These are phyloP conservation scores for Bretschneidera sinensis DNA, from an alignment of 345 rosid species.

Conservation along the genomic window DNA sequence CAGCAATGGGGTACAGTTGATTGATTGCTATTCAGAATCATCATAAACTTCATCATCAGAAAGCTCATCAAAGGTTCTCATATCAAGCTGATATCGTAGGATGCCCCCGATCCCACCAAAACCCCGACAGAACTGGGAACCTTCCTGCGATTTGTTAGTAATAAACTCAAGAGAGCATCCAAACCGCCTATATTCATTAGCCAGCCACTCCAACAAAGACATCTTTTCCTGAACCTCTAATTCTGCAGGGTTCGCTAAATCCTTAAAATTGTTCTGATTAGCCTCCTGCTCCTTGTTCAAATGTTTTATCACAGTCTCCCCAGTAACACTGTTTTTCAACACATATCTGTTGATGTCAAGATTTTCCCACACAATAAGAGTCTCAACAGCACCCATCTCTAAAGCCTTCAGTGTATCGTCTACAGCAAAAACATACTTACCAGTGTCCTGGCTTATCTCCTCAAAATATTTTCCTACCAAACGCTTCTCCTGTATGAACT, in stretches of 20 bases:
- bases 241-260: slow-evolving; percentile 34
- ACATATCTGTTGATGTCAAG: slow-evolving; percentile 46
- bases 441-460: slow-evolving; percentile 75
- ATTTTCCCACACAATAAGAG: slow-evolving; percentile 68
- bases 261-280: slow-evolving; percentile 43
- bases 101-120: too few species aligned
- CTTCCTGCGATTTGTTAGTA: slow-evolving; percentile 69
- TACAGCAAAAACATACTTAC: slow-evolving; percentile 64
- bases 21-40: slow-evolving; percentile 73
- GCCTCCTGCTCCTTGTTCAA: slow-evolving; percentile 56
- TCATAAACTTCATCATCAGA: slow-evolving; percentile 44
- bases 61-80: slow-evolving; percentile 48
- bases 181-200: slow-evolving; percentile 52
- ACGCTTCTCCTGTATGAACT: slow-evolving; percentile 70
- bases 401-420: slow-evolving; percentile 61
- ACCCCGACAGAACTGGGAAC: slow-evolving; percentile 70
- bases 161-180: slow-evolving; percentile 66
- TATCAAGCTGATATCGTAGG: slow-evolving; percentile 59
- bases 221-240: slow-evolving; percentile 50
- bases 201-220: slow-evolving; percentile 65
- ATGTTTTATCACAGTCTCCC: slow-evolving; percentile 40
- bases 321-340: slow-evolving; percentile 37
- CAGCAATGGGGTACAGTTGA: slow-evolving; percentile 36
- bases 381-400: slow-evolving; percentile 74
- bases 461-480: slow-evolving; percentile 69